A percentile compares a stretch with the other conserved stretches of the same genome.
phyloP scores from a whole-genome alignment of 129 eudicot genomes.

The Saposhnikovia divaricata region DNA sequence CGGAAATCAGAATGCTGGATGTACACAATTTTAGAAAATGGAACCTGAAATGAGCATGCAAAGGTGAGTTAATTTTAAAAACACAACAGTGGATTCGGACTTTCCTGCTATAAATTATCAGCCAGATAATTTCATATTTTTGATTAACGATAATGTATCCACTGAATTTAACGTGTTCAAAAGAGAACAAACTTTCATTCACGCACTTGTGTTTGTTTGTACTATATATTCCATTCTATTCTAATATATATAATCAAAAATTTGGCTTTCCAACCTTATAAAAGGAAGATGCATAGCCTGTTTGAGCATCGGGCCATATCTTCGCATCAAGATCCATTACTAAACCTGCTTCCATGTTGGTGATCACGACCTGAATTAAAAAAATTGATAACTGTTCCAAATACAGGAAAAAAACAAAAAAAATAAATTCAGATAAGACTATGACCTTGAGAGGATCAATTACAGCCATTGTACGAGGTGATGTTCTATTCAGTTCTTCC shows the following conservation, averaged over 20 bases:
- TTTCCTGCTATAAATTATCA: not conserved
- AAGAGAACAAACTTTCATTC: not conserved
- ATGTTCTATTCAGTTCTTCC: slow-evolving; percentile 86
- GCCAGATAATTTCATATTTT: not conserved
- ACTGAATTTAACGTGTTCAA: not conserved
- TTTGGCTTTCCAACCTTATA: slow-evolving; percentile 56
- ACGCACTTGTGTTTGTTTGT: not conserved
- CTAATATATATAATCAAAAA: not conserved
- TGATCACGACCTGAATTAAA: slow-evolving; percentile 64
- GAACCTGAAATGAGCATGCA: slow-evolving; percentile 43
- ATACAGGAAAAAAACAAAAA: slow-evolving; percentile 6
- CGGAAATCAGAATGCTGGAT: slow-evolving; percentile 79
- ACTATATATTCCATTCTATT: not conserved
- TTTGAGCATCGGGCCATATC: slow-evolving; percentile 96
- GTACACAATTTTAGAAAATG: slow-evolving; percentile 71
- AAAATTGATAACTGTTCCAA: not conserved
- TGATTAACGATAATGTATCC: not conserved
- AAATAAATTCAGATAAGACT: slow-evolving; percentile 1
- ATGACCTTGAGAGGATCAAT: slow-evolving; percentile 83
- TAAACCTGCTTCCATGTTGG: slow-evolving; percentile 65
- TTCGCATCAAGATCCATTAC: slow-evolving; percentile 86
- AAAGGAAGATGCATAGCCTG: slow-evolving; percentile 61
- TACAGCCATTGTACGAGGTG: slow-evolving; percentile 89
- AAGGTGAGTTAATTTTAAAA: not conserved
- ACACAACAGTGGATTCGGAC: not conserved